Evolutionary conservation across 2,329 filamentous ascomycete species (phyloP), one percentile per base, ranked within the genome.

Genomic region (Calonectria honghensis): DNA sequence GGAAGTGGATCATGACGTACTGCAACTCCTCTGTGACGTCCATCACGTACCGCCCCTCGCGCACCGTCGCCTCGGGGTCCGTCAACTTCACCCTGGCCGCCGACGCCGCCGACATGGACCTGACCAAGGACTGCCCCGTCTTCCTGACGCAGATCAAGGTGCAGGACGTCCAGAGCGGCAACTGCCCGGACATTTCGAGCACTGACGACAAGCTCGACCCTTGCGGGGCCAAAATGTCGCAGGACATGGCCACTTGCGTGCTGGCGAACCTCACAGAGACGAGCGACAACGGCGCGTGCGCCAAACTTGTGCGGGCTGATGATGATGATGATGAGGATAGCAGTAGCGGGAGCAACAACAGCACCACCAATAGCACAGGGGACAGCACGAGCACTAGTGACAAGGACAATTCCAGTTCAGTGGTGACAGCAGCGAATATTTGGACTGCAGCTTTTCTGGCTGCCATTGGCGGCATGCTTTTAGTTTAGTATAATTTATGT

Each of bases 1-100:
- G 57, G 57, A 18, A 63, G n/a, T 63, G 57, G 57, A 63, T 63
- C 24, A 63, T 63, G 57, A 41, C 57, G 11, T 41, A 41, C 35
- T 63, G 57, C 37, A 63, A 63, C 37, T 10, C 24, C 1, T 63
- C 57, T 4, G 1, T 5, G 35, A n/a, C 20, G 14, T 13, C 13
- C 14, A 45, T 18, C 57, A 63, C 57, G 5, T 41, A 63, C 24
- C 37, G 14, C 11, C 57, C 57, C 1, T 63, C 57, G 1, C 57
- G 57, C 57, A 41, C 35, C 37, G 35, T 63, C 14, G 57, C 35
- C 24, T 39, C 35, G 35, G 57, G 57, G 18, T 27, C 57, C 16
- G 35, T 63, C 35, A 63, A 63, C 37, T 63, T 63, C 6, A 29
- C 57, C 10, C 37, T 63, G 14, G 57, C 57, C 16, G n/a, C 24